Evolutionary conservation across 169 alveolate species (phyloP).

Genomic region (Plasmodium billcollinsi): DNA sequence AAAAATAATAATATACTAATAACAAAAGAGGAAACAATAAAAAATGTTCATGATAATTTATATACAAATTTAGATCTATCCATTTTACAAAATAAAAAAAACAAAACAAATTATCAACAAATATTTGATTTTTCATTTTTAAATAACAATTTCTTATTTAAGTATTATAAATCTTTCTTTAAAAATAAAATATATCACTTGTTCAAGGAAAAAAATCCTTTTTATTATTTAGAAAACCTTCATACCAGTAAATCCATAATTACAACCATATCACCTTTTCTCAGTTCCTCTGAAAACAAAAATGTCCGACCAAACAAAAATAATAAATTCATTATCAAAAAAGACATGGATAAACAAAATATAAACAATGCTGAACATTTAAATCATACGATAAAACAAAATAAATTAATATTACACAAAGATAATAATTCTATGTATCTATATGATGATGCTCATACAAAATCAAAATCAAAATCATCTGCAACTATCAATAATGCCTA

Average conservation of each 20-base stretch:
- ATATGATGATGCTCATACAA: not conserved
- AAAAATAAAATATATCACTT: constrained; percentile 9
- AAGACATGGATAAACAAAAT: not conserved
- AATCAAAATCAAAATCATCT: not conserved
- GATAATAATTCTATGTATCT: not conserved
- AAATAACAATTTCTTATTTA: constrained; percentile 12
- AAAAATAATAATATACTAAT: constrained; percentile 31
- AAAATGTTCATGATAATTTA: not conserved
- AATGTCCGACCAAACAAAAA: not conserved
- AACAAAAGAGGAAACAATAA: not conserved
- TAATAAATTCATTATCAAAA: not conserved
- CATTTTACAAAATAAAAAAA: not conserved
- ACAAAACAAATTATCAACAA: not conserved
- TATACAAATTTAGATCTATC: not conserved
- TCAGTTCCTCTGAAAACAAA: too few species aligned
- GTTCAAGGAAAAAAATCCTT: constrained; percentile 29
- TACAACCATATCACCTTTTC: not conserved
- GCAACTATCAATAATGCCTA: not conserved
- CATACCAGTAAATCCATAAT: not conserved
- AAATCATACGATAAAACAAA: not conserved
- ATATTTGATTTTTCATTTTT: constrained; percentile 25
- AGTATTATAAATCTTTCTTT: constrained; percentile 8
- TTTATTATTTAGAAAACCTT: constrained; percentile 8
- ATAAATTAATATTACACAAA: not conserved
- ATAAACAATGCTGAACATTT: not conserved